These are phyloP conservation scores for Acanthamoeba triangularis DNA, from an alignment of 208 protist genomes.

Conservation along the genomic window DNA sequence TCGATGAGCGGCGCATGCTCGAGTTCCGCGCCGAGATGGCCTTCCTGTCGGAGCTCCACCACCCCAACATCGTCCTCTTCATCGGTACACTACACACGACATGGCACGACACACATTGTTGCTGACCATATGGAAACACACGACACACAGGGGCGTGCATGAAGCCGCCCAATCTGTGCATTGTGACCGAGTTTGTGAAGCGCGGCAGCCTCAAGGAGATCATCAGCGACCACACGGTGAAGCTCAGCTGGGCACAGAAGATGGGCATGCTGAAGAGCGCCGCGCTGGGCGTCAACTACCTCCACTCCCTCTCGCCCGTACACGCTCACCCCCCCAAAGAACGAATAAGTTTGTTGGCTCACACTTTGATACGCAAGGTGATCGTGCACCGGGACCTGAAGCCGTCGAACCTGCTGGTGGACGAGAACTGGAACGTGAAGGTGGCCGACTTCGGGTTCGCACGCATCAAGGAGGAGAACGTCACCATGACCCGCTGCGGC, in stretches of 20 bases:
- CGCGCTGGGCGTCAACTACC: conserved; percentile 87
- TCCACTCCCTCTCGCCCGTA: conserved; percentile 79
- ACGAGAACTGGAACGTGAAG: conserved; percentile 87
- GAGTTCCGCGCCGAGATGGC: conserved; percentile 69
- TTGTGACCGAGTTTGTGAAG: conserved; percentile 58
- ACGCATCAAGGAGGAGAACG: conserved; percentile 51
- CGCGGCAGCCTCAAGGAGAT: conserved; percentile 23
- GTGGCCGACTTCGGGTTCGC: conserved; percentile 71
- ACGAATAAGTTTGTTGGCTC: too few species aligned
- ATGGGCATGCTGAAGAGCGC: conserved; percentile 44
- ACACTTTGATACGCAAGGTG: too few species aligned
- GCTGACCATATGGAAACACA: too few species aligned
- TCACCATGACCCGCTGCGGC: conserved; percentile 60
- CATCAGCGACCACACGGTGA: background rate
- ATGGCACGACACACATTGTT: too few species aligned
- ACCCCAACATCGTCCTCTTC: conserved; percentile 70
- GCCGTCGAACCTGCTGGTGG: conserved; percentile 85
- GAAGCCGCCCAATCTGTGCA: conserved; percentile 39
- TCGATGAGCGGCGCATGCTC: conserved; percentile 43
- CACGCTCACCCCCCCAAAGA: too few species aligned
- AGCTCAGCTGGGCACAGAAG: conserved; percentile 74
- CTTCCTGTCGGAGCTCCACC: conserved; percentile 57
- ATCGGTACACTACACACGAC: background rate
- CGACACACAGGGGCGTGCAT: background rate
- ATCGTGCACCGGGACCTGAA: conserved; percentile 88